Percentiles rank a stretch among this genome's conserved stretches.
These are phyloP conservation scores for Colletotrichum cordylinicola DNA, from an alignment of 2,329 filamentous ascomycete genomes.

Conservation along the genomic window DNA sequence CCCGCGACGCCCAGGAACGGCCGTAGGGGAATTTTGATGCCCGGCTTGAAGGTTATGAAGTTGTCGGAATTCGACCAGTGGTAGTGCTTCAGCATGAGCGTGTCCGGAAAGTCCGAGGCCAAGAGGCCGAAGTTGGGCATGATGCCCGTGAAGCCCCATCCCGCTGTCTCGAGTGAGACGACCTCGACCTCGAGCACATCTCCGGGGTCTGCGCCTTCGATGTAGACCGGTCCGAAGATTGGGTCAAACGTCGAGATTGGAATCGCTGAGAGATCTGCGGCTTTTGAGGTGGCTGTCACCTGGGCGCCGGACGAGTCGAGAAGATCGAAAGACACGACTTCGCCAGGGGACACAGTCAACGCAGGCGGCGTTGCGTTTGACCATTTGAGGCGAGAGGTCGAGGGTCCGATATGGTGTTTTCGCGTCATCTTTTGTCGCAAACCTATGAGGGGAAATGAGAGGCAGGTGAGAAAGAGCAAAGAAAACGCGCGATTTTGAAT, in stretches of 20 bases:
- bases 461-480: fast-evolving
- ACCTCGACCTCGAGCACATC: constrained; percentile 59
- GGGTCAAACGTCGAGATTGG: constrained; percentile 49
- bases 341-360: constrained; percentile 52
- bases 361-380: constrained; percentile 48
- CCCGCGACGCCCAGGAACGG: constrained; percentile 61
- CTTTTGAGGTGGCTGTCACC: constrained; percentile 46
- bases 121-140: constrained; percentile 56
- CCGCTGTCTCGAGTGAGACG: constrained; percentile 46
- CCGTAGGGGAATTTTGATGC: constrained; percentile 52
- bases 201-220: constrained; percentile 54
- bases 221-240: constrained; percentile 54
- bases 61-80: constrained; percentile 33
- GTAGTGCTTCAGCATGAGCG: constrained; percentile 50
- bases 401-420: constrained; percentile 28
- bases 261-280: constrained; percentile 44
- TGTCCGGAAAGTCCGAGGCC: constrained; percentile 50
- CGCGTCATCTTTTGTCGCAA: background rate
- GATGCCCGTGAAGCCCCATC: constrained; percentile 60
- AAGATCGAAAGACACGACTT: constrained; percentile 52
- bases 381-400: constrained; percentile 52
- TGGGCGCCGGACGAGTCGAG: constrained; percentile 57
- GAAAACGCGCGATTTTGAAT: background rate
- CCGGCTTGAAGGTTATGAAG: constrained; percentile 49
- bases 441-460: background rate